A percentile compares a stretch with the other conserved stretches of the same genome.
Conservation (phyloP, 1,139 yeast genomes). For the Debaryomyces singareniensis region DNA sequence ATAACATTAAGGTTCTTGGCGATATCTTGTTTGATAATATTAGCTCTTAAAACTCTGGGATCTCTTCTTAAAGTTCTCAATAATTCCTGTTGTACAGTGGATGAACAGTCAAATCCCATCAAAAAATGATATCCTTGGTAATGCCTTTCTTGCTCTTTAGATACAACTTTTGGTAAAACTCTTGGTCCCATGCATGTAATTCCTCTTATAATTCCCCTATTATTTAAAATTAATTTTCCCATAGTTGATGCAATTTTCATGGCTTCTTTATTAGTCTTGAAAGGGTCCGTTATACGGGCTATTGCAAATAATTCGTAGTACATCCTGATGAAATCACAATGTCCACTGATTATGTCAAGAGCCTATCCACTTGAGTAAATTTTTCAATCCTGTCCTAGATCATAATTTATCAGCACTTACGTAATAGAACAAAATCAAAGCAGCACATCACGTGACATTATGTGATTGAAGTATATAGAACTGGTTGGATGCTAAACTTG, state of each 20-base stretch:
- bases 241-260: conserved; percentile 68
- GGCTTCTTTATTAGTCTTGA: conserved; percentile 55
- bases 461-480: conserved; percentile 1
- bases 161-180: conserved; percentile 73
- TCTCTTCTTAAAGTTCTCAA: conserved; percentile 75
- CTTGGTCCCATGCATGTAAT: conserved; percentile 74
- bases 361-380: too few species aligned
- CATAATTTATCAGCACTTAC: too few species aligned
- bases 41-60: conserved; percentile 83
- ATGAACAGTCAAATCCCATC: conserved; percentile 80
- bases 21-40: conserved; percentile 64
- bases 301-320: conserved; percentile 87
- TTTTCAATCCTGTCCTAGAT: too few species aligned
- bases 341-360: too few species aligned
- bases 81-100: conserved; percentile 82
- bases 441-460: conserved; percentile 3
- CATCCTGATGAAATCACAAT: conserved; percentile 35
- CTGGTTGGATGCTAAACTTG: conserved; percentile 1
- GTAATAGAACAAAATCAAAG: too few species aligned
- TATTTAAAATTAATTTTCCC: conserved; percentile 75
- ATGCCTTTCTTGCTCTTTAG: conserved; percentile 83
- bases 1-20: conserved; percentile 47
- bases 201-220: conserved; percentile 88
- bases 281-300: conserved; percentile 67
- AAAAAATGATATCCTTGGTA: conserved; percentile 86